These are phyloP conservation scores for Wallemia mellicola DNA, from an alignment of 1,284 basidiomycete species.

Conservation along the genomic window DNA sequence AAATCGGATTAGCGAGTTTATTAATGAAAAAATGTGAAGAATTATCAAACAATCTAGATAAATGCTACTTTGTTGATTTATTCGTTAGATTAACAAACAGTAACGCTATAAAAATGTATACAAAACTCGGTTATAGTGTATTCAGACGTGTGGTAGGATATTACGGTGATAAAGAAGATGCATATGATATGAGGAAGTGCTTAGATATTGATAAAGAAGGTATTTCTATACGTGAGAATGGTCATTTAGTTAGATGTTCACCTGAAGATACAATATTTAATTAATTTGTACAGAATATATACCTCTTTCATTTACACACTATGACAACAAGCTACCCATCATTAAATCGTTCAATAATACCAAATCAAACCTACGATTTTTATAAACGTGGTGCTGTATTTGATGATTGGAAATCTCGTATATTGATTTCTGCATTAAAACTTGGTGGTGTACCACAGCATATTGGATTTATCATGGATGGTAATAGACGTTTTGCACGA, in stretches of 20 bases:
- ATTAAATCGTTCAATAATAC: too few relatives aligned
- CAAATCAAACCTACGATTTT: too few relatives aligned
- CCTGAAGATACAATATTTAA: background rate
- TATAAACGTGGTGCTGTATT: background rate
- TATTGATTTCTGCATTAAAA: constrained; percentile 32
- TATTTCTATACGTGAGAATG: background rate
- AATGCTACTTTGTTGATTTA: constrained; percentile 17
- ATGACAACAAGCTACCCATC: too few relatives aligned
- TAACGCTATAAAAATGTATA: constrained; percentile 17
- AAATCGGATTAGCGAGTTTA: constrained; percentile 14
- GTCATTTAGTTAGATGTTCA: background rate
- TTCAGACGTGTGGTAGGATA: constrained; percentile 17
- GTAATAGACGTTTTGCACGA: constrained; percentile 77
- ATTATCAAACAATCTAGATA: constrained; percentile 12
- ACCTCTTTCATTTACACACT: background rate
- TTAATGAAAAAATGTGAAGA: constrained; percentile 16
- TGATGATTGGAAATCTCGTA: constrained; percentile 9
- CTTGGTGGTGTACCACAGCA: constrained; percentile 68
- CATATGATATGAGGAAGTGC: background rate
- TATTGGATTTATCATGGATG: constrained; percentile 94
- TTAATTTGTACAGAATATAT: background rate
- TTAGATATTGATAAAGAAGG: background rate
- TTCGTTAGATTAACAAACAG: constrained; percentile 17
- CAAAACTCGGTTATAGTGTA: constrained; percentile 17
- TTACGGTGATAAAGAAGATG: constrained; percentile 1